Evolutionary conservation across 2,329 filamentous ascomycete species (phyloP), one percentile per base, ranked within the genome.

Genomic region (Venturia effusa): DNA sequence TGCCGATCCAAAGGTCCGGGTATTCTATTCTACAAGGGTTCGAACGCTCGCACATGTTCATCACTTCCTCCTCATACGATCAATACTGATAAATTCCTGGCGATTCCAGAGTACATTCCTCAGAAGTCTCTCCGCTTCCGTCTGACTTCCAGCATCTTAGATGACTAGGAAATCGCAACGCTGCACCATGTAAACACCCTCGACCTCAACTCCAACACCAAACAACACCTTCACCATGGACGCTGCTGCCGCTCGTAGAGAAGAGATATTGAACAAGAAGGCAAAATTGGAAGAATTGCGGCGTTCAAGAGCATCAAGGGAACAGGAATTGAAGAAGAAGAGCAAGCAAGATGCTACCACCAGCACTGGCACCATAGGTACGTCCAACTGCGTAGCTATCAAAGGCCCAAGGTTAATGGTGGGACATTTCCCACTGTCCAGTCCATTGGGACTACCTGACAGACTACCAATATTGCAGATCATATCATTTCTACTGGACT

Each of bases 281-380:
- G 93, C 92, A 67, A 97, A 94, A 81, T 90, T 99, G 71, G 92
- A 90, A 61, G 94, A 97, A 82, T 84, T 99, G 68, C 97, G 96
- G 80, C 86, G 90, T 67, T 92, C 97, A 78, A 85, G 94, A 70
- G 92, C 95, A 75, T 79, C 93, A 70, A 84, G 92, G 66, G 85
- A 90, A 68, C 89, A 84, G 73, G 90, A 95, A 74, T 86, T 89
- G 70, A 84, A 82, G 66, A 84, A 82, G 66, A 83, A 83, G 67
- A 85, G 81, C 69, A 85, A 91, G 69, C 83, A 87, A 71, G 89
- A 86, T 73, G 80, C 86, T 70, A 27, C 43, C 17, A 32, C 34
- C 17, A 19, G 30, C 41, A n/a, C 60, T 19, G 64, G 64, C 32
- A 43, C 64, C 48, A 22, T 57, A 59, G 37, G 24, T 45, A 64